Base-by-base conservation (phyloP, 805 yeast genomes). In the Candida rishiriensis region DNA sequence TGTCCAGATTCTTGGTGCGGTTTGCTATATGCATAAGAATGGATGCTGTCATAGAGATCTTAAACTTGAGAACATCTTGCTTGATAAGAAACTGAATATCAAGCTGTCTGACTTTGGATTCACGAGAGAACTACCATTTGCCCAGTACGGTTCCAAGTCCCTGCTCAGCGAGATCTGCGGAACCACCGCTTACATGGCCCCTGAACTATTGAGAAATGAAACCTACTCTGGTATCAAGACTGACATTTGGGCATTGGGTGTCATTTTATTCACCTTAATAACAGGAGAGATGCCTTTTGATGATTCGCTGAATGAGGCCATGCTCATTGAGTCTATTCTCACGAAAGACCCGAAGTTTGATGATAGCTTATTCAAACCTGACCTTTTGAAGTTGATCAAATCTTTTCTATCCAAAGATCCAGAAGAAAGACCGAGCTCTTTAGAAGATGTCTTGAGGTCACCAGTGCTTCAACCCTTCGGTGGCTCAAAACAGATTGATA, bases 151-250 rank as follows among this genome's bases (percentile, higher is more conserved):
- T 10, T 21, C 56, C 3, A 50, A 50, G 28, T 51, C 62, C 5
- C 63, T 83, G 38, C 65, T 91, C 30, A 85, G 83, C 40, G 93
- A 97, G 0, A 73, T 89, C 1, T 91, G 99, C 65, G 99, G 99
- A 3, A 91, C 98, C 0, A 81, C 89, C 1, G 95, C 88, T 3
- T 91, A 91, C 61, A 90, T 91, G 96, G 97, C 99, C 0, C 99
- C 99, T 0, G 99, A 91, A 60, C 70, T 93, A 49, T 69, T 90
- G 14, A 69, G 71, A 43, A 74, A 81, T 48, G 75, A 78, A 48
- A 80, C 81, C 38, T 89, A 89, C 61, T 80, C 81, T 35, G 98
- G 97, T 0, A 75, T 79, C 51, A 82, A 84, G 53, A 80, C 82
- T 2, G 99, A 91, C 60, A 80, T 86, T 7, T 91, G 99, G 99